Conservation (phyloP, 208 protist genomes). For the Trypanosoma boissoni region DNA sequence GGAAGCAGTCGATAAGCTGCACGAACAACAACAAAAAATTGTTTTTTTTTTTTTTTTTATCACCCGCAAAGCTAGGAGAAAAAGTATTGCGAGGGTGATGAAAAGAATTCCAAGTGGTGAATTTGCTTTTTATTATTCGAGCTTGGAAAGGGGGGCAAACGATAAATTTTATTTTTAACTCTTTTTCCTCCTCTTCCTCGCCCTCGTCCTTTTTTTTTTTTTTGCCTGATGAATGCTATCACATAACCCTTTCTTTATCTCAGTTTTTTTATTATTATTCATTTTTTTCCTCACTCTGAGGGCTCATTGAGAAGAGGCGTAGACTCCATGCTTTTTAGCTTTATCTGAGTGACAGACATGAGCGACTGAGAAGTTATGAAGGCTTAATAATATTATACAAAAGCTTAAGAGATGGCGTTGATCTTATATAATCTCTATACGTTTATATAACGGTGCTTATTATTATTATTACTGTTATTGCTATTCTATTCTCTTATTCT, state of each 20-base stretch:
- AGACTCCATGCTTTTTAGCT: too few relatives aligned
- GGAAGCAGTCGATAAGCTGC: background rate
- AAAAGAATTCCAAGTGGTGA: too few relatives aligned
- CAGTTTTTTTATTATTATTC: background rate
- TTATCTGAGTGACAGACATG: too few relatives aligned
- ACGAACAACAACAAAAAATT: background rate
- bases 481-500: constrained; percentile 10
- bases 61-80: background rate
- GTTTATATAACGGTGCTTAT: background rate
- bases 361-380: too few relatives aligned
- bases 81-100: too few relatives aligned
- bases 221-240: background rate
- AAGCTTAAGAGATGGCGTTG: too few relatives aligned
- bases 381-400: too few relatives aligned
- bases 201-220: background rate
- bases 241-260: background rate
- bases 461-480: constrained; percentile 6
- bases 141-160: background rate
- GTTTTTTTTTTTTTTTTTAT: background rate
- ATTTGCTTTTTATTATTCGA: too few relatives aligned
- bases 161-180: background rate
- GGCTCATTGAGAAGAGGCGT: too few relatives aligned
- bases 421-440: too few relatives aligned
- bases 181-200: background rate
- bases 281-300: background rate